Conservation (phyloP, 441 rosid genomes). For the Adansonia madagascariensis region DNA sequence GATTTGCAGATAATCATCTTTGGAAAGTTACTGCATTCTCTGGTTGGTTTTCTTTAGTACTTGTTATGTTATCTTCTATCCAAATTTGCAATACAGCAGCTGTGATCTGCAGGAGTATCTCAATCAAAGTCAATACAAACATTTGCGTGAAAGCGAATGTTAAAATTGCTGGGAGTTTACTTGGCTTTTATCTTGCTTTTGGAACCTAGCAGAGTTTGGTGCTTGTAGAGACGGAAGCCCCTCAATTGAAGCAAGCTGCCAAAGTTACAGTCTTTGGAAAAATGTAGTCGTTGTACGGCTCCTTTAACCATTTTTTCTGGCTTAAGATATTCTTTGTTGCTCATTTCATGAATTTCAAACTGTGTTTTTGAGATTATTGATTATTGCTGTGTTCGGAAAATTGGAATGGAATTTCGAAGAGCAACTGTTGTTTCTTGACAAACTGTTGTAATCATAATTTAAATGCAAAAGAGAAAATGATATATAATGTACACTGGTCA, state of each 20-base stretch:
- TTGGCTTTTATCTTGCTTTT: background rate
- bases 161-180: background rate
- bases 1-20: slow-evolving; percentile 5
- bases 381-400: background rate
- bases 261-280: background rate
- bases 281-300: background rate
- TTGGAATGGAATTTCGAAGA: background rate
- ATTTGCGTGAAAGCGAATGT: background rate
- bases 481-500: background rate
- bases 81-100: background rate
- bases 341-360: background rate
- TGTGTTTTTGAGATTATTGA: background rate
- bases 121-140: background rate
- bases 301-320: background rate
- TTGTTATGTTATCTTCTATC: slow-evolving; percentile 11
- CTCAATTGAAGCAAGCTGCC: slow-evolving; percentile 7
- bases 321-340: slow-evolving; percentile 2
- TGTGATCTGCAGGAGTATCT: background rate
- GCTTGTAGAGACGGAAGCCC: background rate
- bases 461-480: background rate
- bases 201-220: background rate
- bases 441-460: background rate
- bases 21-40: background rate
- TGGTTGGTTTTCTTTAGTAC: background rate
- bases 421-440: background rate